A percentile compares a stretch with the other conserved stretches of the same genome.
Evolutionary conservation across 2,329 filamentous ascomycete genomes (phyloP).

Genomic region (Graphium sp.): DNA sequence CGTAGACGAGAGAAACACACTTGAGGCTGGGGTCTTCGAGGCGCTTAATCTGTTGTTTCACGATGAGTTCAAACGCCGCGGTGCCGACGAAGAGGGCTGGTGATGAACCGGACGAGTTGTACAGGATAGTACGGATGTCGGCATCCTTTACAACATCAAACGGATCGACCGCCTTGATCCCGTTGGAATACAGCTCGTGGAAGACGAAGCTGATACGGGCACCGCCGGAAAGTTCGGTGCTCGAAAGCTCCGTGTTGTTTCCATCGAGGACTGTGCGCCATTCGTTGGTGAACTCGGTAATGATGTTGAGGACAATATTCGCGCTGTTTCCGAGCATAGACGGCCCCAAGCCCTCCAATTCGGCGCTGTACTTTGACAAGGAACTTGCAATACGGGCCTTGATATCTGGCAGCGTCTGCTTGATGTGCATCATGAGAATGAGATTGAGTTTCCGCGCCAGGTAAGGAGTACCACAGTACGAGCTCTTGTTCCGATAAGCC

Average conservation of each 20-base stretch:
- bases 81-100: conserved; percentile 95
- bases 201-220: conserved; percentile 98
- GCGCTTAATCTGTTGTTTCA: conserved; percentile 96
- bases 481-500: conserved; percentile 95
- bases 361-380: conserved; percentile 74
- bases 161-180: conserved; percentile 92
- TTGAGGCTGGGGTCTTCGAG: conserved; percentile 93
- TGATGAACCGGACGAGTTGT: conserved; percentile 98
- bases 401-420: conserved; percentile 96
- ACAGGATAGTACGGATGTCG: conserved; percentile 90
- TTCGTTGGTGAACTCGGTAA: conserved; percentile 96
- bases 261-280: conserved; percentile 93
- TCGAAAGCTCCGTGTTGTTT: conserved; percentile 91
- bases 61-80: conserved; percentile 94
- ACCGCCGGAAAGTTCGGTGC: conserved; percentile 84
- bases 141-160: conserved; percentile 96
- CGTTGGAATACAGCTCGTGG: conserved; percentile 95
- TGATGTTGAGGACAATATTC: conserved; percentile 96
- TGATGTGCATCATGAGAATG: conserved; percentile 99
- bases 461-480: conserved; percentile 96
- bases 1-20: conserved; percentile 93
- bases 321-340: conserved; percentile 91
- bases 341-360: conserved; percentile 71
- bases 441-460: conserved; percentile 92
- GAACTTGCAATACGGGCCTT: conserved; percentile 93